phyloP scores from a whole-genome alignment of 768 basidiomycete species.

The Termitomyces sp. region DNA sequence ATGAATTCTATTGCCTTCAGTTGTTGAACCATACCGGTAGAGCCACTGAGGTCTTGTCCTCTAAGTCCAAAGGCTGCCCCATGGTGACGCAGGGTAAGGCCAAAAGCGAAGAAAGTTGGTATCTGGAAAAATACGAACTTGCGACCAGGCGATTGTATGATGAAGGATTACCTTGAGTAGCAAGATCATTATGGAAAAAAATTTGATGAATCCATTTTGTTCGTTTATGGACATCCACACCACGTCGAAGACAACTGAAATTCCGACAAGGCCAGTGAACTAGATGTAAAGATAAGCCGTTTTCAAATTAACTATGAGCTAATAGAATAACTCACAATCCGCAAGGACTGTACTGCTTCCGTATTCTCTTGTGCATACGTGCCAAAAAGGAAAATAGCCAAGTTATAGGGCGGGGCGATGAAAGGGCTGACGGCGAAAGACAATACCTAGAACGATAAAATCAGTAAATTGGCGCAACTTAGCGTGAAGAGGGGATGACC shows the following conservation, averaged over 20 bases:
- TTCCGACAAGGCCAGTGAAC: slow-evolving; percentile 64
- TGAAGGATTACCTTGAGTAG: slow-evolving; percentile 47
- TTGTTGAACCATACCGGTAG: slow-evolving; percentile 42
- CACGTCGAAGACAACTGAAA: slow-evolving; percentile 64
- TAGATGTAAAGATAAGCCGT: slow-evolving; percentile 22
- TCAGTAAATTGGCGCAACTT: not conserved
- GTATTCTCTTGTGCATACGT: slow-evolving; percentile 65
- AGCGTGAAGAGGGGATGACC: slow-evolving; percentile 27
- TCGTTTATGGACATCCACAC: slow-evolving; percentile 60
- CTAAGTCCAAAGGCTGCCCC: slow-evolving; percentile 53
- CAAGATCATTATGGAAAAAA: slow-evolving; percentile 52
- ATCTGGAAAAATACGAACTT: slow-evolving; percentile 32
- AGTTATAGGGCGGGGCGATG: slow-evolving; percentile 64
- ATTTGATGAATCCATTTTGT: slow-evolving; percentile 51
- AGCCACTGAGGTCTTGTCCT: slow-evolving; percentile 44
- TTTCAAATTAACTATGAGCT: not conserved
- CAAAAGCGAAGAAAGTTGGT: slow-evolving; percentile 55
- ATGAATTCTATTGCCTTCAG: not conserved
- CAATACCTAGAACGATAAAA: slow-evolving; percentile 39
- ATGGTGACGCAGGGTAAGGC: slow-evolving; percentile 50
- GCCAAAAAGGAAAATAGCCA: slow-evolving; percentile 82
- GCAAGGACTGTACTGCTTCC: slow-evolving; percentile 62
- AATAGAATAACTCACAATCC: slow-evolving; percentile 40
- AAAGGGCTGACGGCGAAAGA: slow-evolving; percentile 59
- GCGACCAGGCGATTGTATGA: not conserved